Percentiles rank a stretch among this genome's conserved stretches.
These are phyloP conservation scores for Candida dubliniensis DNA, from an alignment of 1,139 yeast species.

Conservation along the genomic window DNA sequence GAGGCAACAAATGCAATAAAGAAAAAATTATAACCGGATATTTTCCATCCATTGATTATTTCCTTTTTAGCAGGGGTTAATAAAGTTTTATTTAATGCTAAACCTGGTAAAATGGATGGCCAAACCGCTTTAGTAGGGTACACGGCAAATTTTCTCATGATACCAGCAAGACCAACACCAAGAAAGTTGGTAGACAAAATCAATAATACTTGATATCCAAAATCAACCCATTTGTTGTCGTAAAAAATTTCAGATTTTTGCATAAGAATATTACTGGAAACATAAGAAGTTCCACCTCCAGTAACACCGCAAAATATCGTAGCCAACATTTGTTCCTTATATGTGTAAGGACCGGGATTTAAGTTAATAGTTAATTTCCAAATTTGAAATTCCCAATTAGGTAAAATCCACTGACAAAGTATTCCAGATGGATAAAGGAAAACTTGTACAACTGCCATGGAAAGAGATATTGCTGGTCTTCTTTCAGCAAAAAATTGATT, in stretches of 20 bases:
- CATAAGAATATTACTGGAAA: conserved; percentile 20
- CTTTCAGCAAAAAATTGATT: conserved; percentile 61
- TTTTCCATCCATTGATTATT: conserved; percentile 38
- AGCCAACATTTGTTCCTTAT: conserved; percentile 30
- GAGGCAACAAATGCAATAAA: conserved; percentile 22
- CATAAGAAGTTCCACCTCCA: conserved; percentile 36
- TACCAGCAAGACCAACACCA: conserved; percentile 67
- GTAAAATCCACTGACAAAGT: conserved; percentile 22
- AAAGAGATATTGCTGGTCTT: conserved; percentile 49
- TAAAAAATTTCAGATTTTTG: conserved; percentile 39
- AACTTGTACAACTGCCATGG: conserved; percentile 34
- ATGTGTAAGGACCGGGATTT: conserved; percentile 32
- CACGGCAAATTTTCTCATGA: conserved; percentile 55
- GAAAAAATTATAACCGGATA: conserved; percentile 35
- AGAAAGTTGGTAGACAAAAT: conserved; percentile 55
- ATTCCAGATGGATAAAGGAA: conserved; percentile 27
- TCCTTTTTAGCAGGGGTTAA: conserved; percentile 43
- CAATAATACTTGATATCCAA: conserved; percentile 52
- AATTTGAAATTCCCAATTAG: conserved; percentile 17
- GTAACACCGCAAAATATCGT: conserved; percentile 27
- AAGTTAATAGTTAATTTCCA: conserved; percentile 16
- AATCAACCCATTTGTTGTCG: conserved; percentile 41
- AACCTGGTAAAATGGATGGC: conserved; percentile 56
- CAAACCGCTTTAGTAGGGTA: conserved; percentile 60
- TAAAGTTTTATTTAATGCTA: conserved; percentile 60